Evolutionary conservation across 1,139 yeast genomes (phyloP), one percentile per base, ranked within the genome.

Genomic region (Scheffersomyces illinoinensis): DNA sequence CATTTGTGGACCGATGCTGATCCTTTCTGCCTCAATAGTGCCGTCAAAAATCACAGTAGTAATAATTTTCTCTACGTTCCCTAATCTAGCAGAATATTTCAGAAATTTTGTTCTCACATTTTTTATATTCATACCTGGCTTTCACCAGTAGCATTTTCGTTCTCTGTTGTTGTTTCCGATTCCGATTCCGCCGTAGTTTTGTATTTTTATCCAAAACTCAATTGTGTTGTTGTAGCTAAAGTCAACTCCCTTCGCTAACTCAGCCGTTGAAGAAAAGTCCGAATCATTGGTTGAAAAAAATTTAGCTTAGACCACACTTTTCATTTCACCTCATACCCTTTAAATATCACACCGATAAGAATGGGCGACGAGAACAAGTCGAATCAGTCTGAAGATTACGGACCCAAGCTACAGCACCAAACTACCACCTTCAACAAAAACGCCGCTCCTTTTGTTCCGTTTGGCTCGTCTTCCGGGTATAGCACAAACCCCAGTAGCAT

Each of bases 391-490:
- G 43, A 33, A 2, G 43, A 33, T 17, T 33, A 33, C 43, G 43
- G 43, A 33, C 43, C 43, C 43, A 33, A 33, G 17, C 17, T 33
- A 33, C 43, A 33, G 10, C 43, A 33, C 43, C 43, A 48, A 19
- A 48, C 51, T 10, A 48, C 51, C n/a, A 48, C 55, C 39, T 68
- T 60, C 58, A 72, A 75, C 60, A 71, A 65, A 55, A 67, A 71
- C 59, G 77, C 77, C 8, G 58, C 56, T 33, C 76, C 77, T 2
- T 74, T 74, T 59, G 57, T 69, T 48, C 77, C 76, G 24, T 33
- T 14, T 10, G 43, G 43, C 17, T 33, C 43, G 43, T 33, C 43
- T 33, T 48, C 51, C 20, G 21, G 26, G 12, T 48, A 48, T 20
- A 20, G 26, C 51, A 48, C 51, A 48, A 48, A 48, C 51, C 51